A percentile compares a stretch with the other conserved stretches of the same genome.
Conservation (phyloP, 2,329 filamentous ascomycete species). For the Pleurostoma richardsiae region DNA sequence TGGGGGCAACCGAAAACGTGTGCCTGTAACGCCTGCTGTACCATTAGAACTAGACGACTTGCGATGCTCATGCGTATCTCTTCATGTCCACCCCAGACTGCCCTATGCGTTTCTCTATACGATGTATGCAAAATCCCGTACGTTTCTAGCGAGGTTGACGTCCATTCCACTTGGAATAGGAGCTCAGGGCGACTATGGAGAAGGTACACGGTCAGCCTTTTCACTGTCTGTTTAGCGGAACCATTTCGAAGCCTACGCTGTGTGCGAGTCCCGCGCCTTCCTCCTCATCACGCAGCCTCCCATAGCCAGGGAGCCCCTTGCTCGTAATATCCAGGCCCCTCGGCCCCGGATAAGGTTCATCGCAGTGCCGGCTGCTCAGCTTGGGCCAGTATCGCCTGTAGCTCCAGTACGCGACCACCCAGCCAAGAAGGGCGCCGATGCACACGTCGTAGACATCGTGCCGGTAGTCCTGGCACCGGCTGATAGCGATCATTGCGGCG, state of each 20-base stretch:
- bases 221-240: constrained; percentile 9
- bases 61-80: too few species aligned
- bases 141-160: too few species aligned
- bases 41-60: constrained; percentile 15
- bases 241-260: constrained; percentile 34
- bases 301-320: constrained; percentile 22
- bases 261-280: constrained; percentile 27
- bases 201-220: too few species aligned
- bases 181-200: too few species aligned
- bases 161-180: too few species aligned
- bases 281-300: constrained; percentile 49
- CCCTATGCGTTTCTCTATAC: too few species aligned
- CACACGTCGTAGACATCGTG: constrained; percentile 69
- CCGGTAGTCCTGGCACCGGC: constrained; percentile 64
- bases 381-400: constrained; percentile 61
- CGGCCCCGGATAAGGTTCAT: constrained; percentile 52
- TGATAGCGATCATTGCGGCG: constrained; percentile 64
- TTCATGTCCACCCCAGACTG: too few species aligned
- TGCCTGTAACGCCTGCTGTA: constrained; percentile 17
- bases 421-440: constrained; percentile 55
- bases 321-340: constrained; percentile 10
- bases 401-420: constrained; percentile 57
- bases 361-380: constrained; percentile 44
- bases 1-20: not conserved
- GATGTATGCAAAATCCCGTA: too few species aligned